Evolutionary conservation across 73 alveolate genomes (phyloP), one percentile per base, ranked within the genome.

Genomic region (Paramecium primaurelia): DNA sequence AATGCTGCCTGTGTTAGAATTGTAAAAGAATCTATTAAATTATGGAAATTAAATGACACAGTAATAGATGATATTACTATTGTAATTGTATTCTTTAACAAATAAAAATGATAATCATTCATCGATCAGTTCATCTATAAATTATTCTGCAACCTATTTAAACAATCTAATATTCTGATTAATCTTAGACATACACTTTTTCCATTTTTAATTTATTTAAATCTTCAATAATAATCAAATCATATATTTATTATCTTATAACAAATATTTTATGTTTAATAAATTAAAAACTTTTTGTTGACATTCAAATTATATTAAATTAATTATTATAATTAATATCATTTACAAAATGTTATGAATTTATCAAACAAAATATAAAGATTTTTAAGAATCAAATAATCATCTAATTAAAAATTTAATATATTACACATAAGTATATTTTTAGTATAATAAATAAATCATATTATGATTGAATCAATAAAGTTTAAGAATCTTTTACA

Each of bases 41-140:
- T 51, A 34, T 93, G 96, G 96, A 89, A 71, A 38, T 30, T 40
- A 49, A 77, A 93, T 47, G 96, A 93, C 30, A 68, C 77, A 2
- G 94, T 88, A 18, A 86, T 93, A 11, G 96, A 93, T 86, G 96
- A 93, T 84, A 93, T 93, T 68, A 93, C 96, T 36, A 51, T 68
- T 20, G 58, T 93, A 9, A 71, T 89, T 49, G 92, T 93, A 59
- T 93, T 86, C 60, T 88, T 93, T 9, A 60, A 93, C 71, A 60
- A 59, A 64, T 64, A 64, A 64, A 64, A 64, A 28, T 64, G 84
- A 64, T 54, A 64, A 32, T 64, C 49, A 64, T 34, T 64, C 6
- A 64, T 30, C 51, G 8, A 64, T 64, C 42, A 28, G 10, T 64
- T 64, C 84, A 64, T 64, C 84, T 9, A 32, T 11, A 64, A 28